Percentiles rank a stretch among this genome's conserved stretches.
These are phyloP conservation scores for Cutaneotrichosporon arboriforme DNA, from an alignment of 1,284 basidiomycete genomes.

Conservation along the genomic window DNA sequence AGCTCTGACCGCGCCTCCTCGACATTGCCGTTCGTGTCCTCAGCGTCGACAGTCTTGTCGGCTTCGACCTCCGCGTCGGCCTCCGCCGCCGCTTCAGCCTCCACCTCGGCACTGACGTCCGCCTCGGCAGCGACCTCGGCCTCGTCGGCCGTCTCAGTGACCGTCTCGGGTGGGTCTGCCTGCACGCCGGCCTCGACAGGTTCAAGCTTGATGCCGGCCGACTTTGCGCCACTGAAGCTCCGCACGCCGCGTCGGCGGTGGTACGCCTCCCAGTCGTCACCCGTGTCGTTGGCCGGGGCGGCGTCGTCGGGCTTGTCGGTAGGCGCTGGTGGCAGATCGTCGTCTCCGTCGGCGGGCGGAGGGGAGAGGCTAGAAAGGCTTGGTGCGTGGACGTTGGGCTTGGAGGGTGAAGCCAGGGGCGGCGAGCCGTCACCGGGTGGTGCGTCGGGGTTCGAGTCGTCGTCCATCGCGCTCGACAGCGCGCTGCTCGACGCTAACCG, in stretches of 20 bases:
- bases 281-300: not conserved
- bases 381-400: constrained; percentile 15
- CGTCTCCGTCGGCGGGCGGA: constrained; percentile 30
- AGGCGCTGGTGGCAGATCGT: constrained; percentile 1
- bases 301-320: not conserved
- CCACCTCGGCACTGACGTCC: constrained; percentile 16
- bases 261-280: constrained; percentile 33
- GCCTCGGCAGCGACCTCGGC: not conserved
- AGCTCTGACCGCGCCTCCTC: not conserved
- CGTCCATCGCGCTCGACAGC: constrained; percentile 19
- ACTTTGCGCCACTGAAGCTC: constrained; percentile 21
- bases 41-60: constrained; percentile 4
- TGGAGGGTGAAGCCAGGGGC: too few species aligned
- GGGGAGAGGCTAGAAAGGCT: constrained; percentile 28
- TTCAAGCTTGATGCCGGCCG: constrained; percentile 23
- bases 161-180: constrained; percentile 13
- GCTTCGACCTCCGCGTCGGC: constrained; percentile 9
- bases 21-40: constrained; percentile 1
- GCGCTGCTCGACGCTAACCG: constrained; percentile 17
- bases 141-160: constrained; percentile 15
- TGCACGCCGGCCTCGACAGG: constrained; percentile 37
- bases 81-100: constrained; percentile 21
- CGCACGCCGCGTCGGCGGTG: constrained; percentile 27
- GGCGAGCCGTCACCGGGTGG: constrained; percentile 2
- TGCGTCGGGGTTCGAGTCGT: constrained; percentile 10